Base-by-base conservation (phyloP, 2,329 filamentous ascomycete genomes). In the Hypoxylon sp. region DNA sequence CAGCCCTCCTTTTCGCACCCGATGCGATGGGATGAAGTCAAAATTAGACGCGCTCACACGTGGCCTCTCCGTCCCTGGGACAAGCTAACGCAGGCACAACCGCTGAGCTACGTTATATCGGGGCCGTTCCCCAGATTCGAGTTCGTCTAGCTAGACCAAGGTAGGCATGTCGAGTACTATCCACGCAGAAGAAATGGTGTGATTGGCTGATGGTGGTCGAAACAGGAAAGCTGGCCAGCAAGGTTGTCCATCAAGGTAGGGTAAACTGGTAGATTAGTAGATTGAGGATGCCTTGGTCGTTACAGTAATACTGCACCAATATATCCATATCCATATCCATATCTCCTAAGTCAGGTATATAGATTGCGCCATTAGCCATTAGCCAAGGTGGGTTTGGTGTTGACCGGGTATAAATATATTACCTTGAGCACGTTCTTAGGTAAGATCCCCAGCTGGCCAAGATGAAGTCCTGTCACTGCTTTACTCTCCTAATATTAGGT, bases 361-460 rank as follows among this genome's bases (percentile, higher is more conserved):
- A 65, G 35, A 66, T 68, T 66, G 58, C 63, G 63, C 55, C 67
- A 66, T 48, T 52, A 33, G 63, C 46, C 63, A 66, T 48, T 55
- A 39, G 60, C 44, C 24, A 44, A 59, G 39, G 51, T 63, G 72
- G 66, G 29, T 54, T 60, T 33, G 39, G 39, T 44, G 39, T 44
- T 44, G 39, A 44, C 63, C 72, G 17, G 75, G 78, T 24, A 31
- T 68, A 68, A 65, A 66, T 71, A 68, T 68, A 68, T 71, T 68
- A 24, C 68, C 68, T 59, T 67, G 61, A 57, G 64, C 64, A 65
- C 26, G 52, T 62, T 64, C 50, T 66, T 61, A 60, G 57, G 46
- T 61, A 61, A 64, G 57, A 33, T 11, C 19, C 17, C 9, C 5
- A 17, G 9, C 39, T 44, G 13, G 31, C 39, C 39, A 19, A 53